Evolutionary conservation across 2,329 filamentous ascomycete genomes (phyloP), one percentile per base, ranked within the genome.

Genomic region (Fusarium hainanense): DNA sequence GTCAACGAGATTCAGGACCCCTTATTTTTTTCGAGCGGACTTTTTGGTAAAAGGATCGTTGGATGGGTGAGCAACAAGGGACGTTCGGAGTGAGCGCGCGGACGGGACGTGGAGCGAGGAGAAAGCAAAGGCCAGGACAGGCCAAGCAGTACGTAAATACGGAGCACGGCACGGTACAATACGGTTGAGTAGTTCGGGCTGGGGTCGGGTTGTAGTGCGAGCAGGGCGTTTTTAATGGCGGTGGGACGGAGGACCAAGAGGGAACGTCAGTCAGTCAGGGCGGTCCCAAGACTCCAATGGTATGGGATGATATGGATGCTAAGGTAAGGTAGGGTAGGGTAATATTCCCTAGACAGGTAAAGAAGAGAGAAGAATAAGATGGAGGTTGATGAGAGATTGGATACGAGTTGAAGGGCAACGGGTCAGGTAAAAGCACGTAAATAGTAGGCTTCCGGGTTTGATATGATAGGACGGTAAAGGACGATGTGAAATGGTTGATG

Each of bases 331-430:
- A 18, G 23, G 25, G 23, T 47, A 47, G 32, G 34, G 34, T 25
- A 42, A 52, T 34, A 25, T 51, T 51, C 32, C 48, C 34, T 51
- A 40, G 23, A 51, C 21, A 14, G 74, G 69, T 70, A 37, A 34
- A 37, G 34, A 55, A n/a, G 27, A 41, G 57, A 34, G 13, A 57
- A 25, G 55, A 57, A 40, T 13, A 52, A 42, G 34, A 60, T 56
- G 25, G 37, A 63, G 34, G 25, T 32, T 23, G 59, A 61, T 44
- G 58, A 54, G 41, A 61, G 70, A 63, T 60, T 71, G 70, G 75
- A 74, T 74, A 77, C 75, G 74, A 77, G 73, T 67, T 70, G 66
- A 67, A 48, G 41, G 58, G 34, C 27, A 44, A 40, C 52, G 25
- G 54, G 37, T 47, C 50, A 49, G 52, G 32, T 23, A 30, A 44